Evolutionary conservation across 2,329 filamentous ascomycete species (phyloP).

Genomic region (Arthrinium phaeospermum): DNA sequence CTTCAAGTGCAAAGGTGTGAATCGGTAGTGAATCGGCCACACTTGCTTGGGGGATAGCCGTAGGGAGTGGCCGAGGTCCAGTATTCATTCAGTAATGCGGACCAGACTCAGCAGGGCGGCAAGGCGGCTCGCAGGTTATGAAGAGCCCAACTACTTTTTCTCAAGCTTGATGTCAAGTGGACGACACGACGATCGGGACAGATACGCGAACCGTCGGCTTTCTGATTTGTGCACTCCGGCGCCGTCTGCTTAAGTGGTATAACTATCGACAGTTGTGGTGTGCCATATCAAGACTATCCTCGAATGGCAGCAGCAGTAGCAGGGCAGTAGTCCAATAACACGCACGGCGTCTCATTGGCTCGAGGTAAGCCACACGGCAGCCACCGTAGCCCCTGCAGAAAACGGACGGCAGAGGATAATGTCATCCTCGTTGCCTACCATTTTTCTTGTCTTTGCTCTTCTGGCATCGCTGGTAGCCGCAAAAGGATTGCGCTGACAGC

Average conservation of each 20-base stretch:
- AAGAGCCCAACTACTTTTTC: neutral
- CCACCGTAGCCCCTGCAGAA: slow-evolving; percentile 13
- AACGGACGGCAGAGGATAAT: neutral
- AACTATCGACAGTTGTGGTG: slow-evolving; percentile 14
- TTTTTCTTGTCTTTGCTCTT: neutral
- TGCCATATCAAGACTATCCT: slow-evolving; percentile 4
- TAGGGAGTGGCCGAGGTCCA: slow-evolving; percentile 7
- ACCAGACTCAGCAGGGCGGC: neutral
- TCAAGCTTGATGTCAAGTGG: neutral
- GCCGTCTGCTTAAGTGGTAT: slow-evolving; percentile 13
- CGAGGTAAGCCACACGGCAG: neutral
- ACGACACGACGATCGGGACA: neutral
- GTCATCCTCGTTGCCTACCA: neutral
- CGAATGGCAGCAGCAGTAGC: slow-evolving; percentile 7
- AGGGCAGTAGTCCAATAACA: slow-evolving; percentile 2
- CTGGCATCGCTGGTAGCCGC: neutral
- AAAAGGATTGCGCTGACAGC: neutral
- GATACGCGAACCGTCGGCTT: slow-evolving; percentile 17
- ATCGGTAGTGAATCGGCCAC: slow-evolving; percentile 5
- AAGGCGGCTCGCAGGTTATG: slow-evolving; percentile 1
- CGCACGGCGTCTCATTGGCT: neutral
- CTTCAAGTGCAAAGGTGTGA: slow-evolving; percentile 3
- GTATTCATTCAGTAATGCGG: neutral
- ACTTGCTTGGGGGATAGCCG: neutral
- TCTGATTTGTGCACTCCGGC: slow-evolving; percentile 8